Conservation (phyloP, 2,329 filamentous ascomycete species). For the Neoarthrinium moseri region DNA sequence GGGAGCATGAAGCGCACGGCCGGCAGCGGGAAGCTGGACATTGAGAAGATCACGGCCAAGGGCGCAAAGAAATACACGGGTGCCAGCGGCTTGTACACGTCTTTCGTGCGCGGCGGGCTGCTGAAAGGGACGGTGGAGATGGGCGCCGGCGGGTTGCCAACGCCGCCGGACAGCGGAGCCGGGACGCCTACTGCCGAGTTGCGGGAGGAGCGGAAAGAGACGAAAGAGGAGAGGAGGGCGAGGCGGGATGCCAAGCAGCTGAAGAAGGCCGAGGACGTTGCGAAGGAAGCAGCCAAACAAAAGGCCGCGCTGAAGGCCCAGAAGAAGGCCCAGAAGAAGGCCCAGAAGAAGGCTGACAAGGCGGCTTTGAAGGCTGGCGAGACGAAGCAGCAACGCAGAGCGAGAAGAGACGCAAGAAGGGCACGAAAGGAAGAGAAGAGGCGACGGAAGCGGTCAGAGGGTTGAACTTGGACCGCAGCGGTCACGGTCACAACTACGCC, state of each 20-base stretch:
- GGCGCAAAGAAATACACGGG: slow-evolving; percentile 58
- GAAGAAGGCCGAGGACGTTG: slow-evolving; percentile 19
- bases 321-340: slow-evolving; percentile 23
- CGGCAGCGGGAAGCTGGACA: slow-evolving; percentile 47
- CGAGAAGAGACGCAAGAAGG: slow-evolving; percentile 42
- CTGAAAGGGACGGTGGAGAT: slow-evolving; percentile 67
- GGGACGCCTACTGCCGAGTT: slow-evolving; percentile 22
- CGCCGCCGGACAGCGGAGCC: slow-evolving; percentile 29
- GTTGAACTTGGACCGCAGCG: not conserved
- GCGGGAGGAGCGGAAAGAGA: slow-evolving; percentile 29
- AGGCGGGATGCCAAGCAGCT: slow-evolving; percentile 24
- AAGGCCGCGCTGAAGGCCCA: slow-evolving; percentile 15
- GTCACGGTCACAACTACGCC: too few relatives aligned
- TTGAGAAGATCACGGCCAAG: slow-evolving; percentile 49
- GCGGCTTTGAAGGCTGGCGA: slow-evolving; percentile 38
- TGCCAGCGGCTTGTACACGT: slow-evolving; percentile 69
- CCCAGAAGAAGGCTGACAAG: slow-evolving; percentile 40
- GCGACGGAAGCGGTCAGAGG: slow-evolving; percentile 13
- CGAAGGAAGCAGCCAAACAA: slow-evolving; percentile 32
- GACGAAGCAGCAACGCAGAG: slow-evolving; percentile 45
- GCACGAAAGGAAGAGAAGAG: slow-evolving; percentile 32
- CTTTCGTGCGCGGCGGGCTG: slow-evolving; percentile 80
- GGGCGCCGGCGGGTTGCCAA: slow-evolving; percentile 21
- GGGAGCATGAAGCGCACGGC: slow-evolving; percentile 57
- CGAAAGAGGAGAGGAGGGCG: slow-evolving; percentile 32